A percentile compares a stretch with the other conserved stretches of the same genome.
These are phyloP conservation scores for Penicillium palitans DNA, from an alignment of 2,329 filamentous ascomycete genomes.

Conservation along the genomic window DNA sequence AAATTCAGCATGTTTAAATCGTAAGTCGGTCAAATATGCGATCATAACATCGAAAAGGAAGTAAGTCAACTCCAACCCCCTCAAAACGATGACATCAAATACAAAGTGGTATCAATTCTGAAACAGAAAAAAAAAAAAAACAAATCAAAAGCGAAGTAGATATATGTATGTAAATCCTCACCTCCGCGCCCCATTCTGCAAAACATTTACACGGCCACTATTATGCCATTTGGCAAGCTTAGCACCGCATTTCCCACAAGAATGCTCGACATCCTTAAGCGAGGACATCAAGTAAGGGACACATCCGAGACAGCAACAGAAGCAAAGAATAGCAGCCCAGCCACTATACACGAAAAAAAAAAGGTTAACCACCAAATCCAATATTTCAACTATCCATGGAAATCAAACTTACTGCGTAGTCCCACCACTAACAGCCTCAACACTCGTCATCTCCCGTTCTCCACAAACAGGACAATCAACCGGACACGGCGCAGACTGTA, in stretches of 20 bases:
- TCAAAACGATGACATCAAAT: not conserved
- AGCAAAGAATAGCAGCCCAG: constrained; percentile 50
- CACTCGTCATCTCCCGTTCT: constrained; percentile 36
- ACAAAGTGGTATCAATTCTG: constrained; percentile 19
- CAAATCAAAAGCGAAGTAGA: not conserved
- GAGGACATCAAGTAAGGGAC: constrained; percentile 51
- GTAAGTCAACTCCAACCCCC: not conserved
- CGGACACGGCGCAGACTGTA: constrained; percentile 40
- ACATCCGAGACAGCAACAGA: constrained; percentile 47
- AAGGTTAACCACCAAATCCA: not conserved
- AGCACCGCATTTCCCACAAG: constrained; percentile 49
- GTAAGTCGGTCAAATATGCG: not conserved
- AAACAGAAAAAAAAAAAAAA: not conserved
- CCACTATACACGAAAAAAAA: constrained; percentile 32
- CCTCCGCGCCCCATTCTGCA: constrained; percentile 22
- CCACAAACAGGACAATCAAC: constrained; percentile 52
- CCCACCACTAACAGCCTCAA: constrained; percentile 23
- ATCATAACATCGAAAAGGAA: not conserved
- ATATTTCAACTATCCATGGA: not conserved
- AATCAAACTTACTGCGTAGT: constrained; percentile 32
- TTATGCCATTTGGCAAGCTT: constrained; percentile 52
- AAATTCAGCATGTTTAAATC: not conserved
- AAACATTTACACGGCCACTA: constrained; percentile 49
- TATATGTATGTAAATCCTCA: not conserved
- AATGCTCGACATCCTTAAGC: constrained; percentile 52